A percentile compares a stretch with the other conserved stretches of the same genome.
These are phyloP conservation scores for Beauveria caledonica DNA, from an alignment of 2,329 filamentous ascomycete genomes.

Conservation along the genomic window DNA sequence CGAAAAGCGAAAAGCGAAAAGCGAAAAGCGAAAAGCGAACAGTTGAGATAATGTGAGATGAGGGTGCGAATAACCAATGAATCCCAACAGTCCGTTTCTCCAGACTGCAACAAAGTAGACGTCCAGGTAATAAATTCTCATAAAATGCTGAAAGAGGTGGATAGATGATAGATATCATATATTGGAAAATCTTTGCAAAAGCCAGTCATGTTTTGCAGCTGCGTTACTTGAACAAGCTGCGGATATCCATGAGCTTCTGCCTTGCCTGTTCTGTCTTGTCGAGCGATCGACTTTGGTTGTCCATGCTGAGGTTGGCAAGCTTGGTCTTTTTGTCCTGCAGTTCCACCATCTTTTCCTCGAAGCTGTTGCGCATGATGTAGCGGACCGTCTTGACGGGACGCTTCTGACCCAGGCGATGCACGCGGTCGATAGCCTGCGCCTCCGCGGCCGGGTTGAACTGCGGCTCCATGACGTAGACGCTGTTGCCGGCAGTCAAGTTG, in stretches of 20 bases:
- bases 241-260: slow-evolving; percentile 51
- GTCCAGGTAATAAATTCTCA: background rate
- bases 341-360: slow-evolving; percentile 88
- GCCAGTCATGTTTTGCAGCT: background rate
- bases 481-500: slow-evolving; percentile 78
- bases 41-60: background rate
- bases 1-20: slow-evolving; percentile 22
- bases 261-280: slow-evolving; percentile 49
- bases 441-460: slow-evolving; percentile 96
- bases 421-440: slow-evolving; percentile 87
- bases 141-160: background rate
- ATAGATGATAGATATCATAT: background rate
- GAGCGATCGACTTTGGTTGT: slow-evolving; percentile 45
- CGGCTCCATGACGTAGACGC: slow-evolving; percentile 95
- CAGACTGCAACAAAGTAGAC: background rate
- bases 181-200: background rate
- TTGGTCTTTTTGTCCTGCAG: slow-evolving; percentile 90
- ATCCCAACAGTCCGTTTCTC: background rate
- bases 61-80: background rate
- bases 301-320: slow-evolving; percentile 80
- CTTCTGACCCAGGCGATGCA: slow-evolving; percentile 84
- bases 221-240: slow-evolving; percentile 47
- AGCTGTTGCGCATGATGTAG: slow-evolving; percentile 83
- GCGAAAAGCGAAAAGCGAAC: slow-evolving; percentile 22
- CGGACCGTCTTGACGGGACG: slow-evolving; percentile 79